Evolutionary conservation across 129 eudicot genomes (phyloP).

Genomic region (Tagetes erecta): DNA sequence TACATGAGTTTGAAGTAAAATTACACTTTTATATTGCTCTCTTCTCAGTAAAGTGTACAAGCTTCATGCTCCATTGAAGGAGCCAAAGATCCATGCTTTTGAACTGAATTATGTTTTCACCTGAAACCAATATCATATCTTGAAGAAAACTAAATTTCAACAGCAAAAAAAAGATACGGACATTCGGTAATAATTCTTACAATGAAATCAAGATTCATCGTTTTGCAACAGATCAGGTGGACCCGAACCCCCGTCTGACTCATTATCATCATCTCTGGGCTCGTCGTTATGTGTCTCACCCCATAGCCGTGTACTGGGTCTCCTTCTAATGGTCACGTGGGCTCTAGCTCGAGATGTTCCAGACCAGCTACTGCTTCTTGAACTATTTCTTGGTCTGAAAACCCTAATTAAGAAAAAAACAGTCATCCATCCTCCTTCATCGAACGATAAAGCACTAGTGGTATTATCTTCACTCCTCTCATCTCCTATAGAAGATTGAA

Average conservation of each 20-base stretch:
- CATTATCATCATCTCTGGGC: conserved; percentile 56
- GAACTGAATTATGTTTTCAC: conserved; percentile 7
- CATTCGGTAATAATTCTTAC: conserved; percentile 11
- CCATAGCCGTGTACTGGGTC: conserved; percentile 70
- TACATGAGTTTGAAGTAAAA: conserved; percentile 26
- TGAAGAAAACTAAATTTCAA: neutral
- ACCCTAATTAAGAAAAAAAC: conserved; percentile 73
- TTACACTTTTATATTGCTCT: conserved; percentile 30
- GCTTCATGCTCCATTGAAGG: conserved; percentile 21
- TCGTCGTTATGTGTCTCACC: conserved; percentile 70
- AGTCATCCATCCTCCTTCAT: conserved; percentile 81
- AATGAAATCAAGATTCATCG: conserved; percentile 36
- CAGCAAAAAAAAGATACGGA: neutral
- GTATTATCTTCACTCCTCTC: conserved; percentile 52
- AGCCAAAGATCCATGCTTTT: conserved; percentile 27
- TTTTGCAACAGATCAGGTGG: conserved; percentile 35
- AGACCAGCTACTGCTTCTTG: conserved; percentile 68
- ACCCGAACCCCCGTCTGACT: conserved; percentile 56
- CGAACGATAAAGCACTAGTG: conserved; percentile 42
- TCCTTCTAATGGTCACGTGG: conserved; percentile 60
- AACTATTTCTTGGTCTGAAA: conserved; percentile 49
- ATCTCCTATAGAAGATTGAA: conserved; percentile 69
- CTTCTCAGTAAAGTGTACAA: conserved; percentile 26
- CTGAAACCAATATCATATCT: conserved; percentile 21
- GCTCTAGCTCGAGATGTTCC: conserved; percentile 62